These are phyloP conservation scores for Teratosphaeria pseudoeucalypti DNA, from an alignment of 2,329 filamentous ascomycete genomes.

Conservation along the genomic window DNA sequence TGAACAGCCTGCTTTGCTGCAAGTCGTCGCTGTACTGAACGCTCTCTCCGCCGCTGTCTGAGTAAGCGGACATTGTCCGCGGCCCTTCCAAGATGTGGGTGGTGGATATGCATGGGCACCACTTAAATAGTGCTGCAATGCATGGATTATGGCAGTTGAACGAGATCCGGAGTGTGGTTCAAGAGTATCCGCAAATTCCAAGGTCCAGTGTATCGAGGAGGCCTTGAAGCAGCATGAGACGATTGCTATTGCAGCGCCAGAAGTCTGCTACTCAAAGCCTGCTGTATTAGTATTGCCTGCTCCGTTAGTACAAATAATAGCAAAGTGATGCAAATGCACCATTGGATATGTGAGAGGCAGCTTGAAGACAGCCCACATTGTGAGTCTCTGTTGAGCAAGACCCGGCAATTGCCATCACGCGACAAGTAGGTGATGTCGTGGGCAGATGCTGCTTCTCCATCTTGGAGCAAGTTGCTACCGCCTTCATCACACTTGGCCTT, in stretches of 20 bases:
- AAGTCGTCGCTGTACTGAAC: not conserved
- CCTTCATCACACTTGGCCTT: not conserved
- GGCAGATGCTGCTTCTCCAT: constrained; percentile 2
- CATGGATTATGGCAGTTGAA: not conserved
- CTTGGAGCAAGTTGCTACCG: not conserved
- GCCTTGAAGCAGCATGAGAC: not conserved
- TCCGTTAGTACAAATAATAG: not conserved
- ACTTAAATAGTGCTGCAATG: not conserved
- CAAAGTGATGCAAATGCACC: not conserved
- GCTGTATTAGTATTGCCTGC: not conserved
- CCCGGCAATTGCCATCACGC: not conserved
- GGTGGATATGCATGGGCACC: not conserved
- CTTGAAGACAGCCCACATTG: not conserved
- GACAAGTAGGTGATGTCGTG: not conserved
- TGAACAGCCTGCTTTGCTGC: not conserved
- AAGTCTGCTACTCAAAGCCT: not conserved
- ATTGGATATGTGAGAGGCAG: not conserved
- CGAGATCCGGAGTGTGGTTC: not conserved
- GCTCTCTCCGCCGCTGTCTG: not conserved
- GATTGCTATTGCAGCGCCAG: not conserved
- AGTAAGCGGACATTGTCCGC: not conserved
- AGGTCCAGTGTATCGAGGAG: not conserved
- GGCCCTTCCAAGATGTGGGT: not conserved
- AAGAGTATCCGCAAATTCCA: not conserved
- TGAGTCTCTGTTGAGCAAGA: not conserved